phyloP scores from a whole-genome alignment of 768 basidiomycete species.

The Termitomyces sp. region DNA sequence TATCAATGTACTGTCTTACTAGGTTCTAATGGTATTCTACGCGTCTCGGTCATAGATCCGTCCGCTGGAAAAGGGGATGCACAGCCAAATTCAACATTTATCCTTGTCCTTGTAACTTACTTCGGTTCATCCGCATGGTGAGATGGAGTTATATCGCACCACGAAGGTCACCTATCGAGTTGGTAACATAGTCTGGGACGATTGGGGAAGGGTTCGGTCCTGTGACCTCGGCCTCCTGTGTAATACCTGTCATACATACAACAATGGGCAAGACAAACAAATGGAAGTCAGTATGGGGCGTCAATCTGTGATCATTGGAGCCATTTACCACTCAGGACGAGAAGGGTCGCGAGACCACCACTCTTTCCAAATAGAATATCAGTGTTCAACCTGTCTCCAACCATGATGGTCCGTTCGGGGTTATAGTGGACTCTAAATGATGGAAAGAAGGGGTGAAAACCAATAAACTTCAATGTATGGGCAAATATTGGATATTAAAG shows the following conservation, averaged over 20 bases:
- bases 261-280: background rate
- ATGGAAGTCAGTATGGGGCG: background rate
- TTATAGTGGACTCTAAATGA: constrained; percentile 75
- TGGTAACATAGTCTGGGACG: constrained; percentile 78
- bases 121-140: background rate
- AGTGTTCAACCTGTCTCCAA: constrained; percentile 93
- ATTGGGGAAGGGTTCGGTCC: constrained; percentile 67
- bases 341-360: constrained; percentile 81
- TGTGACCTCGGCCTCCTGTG: constrained; percentile 67
- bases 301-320: background rate
- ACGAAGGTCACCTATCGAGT: constrained; percentile 80
- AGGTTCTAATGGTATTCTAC: background rate
- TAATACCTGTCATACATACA: constrained; percentile 57
- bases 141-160: constrained; percentile 19
- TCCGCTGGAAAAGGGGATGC: no score
- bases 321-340: constrained; percentile 82
- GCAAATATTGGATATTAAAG: background rate
- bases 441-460: background rate
- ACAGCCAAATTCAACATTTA: no score
- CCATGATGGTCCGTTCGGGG: constrained; percentile 85
- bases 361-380: constrained; percentile 92
- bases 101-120: background rate
- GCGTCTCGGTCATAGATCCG: no score
- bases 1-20: background rate
- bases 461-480: background rate